Conservation (phyloP, 1,139 yeast species). For the Yamadazyma membranifaciens region DNA sequence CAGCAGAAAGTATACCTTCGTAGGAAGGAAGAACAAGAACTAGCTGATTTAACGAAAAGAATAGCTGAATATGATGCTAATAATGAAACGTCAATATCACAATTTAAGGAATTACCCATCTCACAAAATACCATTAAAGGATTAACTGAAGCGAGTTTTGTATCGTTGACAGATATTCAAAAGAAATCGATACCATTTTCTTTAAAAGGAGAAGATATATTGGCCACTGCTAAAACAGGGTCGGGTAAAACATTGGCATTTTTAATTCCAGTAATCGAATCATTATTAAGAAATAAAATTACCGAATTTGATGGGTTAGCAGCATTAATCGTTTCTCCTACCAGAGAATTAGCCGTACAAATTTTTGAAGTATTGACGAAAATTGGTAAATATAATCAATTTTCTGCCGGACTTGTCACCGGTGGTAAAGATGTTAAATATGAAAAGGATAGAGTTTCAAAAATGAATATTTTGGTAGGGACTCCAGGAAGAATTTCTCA, state of each 20-base stretch:
- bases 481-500: slow-evolving; percentile 96
- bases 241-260: slow-evolving; percentile 96
- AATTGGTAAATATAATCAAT: slow-evolving; percentile 75
- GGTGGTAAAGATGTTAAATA: slow-evolving; percentile 94
- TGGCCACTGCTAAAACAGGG: slow-evolving; percentile 96
- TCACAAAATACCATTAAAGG: slow-evolving; percentile 68
- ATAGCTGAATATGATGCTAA: slow-evolving; percentile 52
- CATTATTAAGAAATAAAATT: slow-evolving; percentile 70
- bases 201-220: slow-evolving; percentile 75
- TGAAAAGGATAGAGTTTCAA: slow-evolving; percentile 81
- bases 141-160: slow-evolving; percentile 66
- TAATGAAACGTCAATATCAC: slow-evolving; percentile 27
- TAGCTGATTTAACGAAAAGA: slow-evolving; percentile 43
- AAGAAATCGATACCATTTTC: slow-evolving; percentile 74
- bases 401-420: slow-evolving; percentile 92
- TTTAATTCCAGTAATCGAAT: slow-evolving; percentile 78
- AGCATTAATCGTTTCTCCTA: slow-evolving; percentile 88
- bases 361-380: slow-evolving; percentile 85
- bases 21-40: slow-evolving; percentile 42
- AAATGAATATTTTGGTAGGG: slow-evolving; percentile 85
- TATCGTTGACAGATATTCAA: slow-evolving; percentile 84
- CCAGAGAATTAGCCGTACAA: slow-evolving; percentile 92
- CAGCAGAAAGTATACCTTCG: slow-evolving; percentile 24
- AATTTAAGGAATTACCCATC: slow-evolving; percentile 72
- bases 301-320: slow-evolving; percentile 91